Evolutionary conservation across 371 early-diverging fungal genomes (phyloP).

Genomic region (Circinella umbellata): DNA sequence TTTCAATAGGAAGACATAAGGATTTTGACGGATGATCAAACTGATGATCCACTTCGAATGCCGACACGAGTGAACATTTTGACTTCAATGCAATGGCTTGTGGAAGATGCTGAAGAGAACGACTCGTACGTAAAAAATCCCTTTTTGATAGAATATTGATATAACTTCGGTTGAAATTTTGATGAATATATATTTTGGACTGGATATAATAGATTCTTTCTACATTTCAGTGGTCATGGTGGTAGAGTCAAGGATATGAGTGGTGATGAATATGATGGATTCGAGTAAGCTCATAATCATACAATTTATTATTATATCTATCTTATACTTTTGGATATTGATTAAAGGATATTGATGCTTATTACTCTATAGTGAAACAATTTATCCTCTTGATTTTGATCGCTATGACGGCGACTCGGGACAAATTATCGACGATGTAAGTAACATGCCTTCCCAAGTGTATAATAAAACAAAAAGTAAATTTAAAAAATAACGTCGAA

Average conservation of each 20-base stretch:
- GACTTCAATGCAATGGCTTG: slow-evolving; percentile 90
- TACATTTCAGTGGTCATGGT: slow-evolving; percentile 95
- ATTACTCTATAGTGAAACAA: slow-evolving; percentile 32
- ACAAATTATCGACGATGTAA: slow-evolving; percentile 85
- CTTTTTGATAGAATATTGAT: no score
- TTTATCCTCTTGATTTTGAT: slow-evolving; percentile 84
- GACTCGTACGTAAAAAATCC: slow-evolving; percentile 66
- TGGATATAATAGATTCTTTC: slow-evolving; percentile 61
- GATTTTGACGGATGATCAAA: slow-evolving; percentile 88
- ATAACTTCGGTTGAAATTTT: background rate
- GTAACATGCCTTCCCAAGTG: background rate
- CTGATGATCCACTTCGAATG: slow-evolving; percentile 54
- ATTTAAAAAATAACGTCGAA: no score
- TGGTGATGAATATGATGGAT: slow-evolving; percentile 91
- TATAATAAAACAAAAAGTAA: no score
- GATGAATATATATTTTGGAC: background rate
- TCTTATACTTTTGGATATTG: no score
- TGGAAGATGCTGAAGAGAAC: slow-evolving; percentile 76
- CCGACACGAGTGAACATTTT: slow-evolving; percentile 90
- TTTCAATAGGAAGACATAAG: slow-evolving; percentile 67
- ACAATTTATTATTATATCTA: no score
- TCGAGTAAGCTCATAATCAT: slow-evolving; percentile 24
- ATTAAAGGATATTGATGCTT: no score
- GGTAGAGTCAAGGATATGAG: slow-evolving; percentile 67
- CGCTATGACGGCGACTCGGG: slow-evolving; percentile 60